Evolutionary conservation across 169 alveolate species (phyloP), one percentile per base, ranked within the genome.

Genomic region (Hammondia hammondi): DNA sequence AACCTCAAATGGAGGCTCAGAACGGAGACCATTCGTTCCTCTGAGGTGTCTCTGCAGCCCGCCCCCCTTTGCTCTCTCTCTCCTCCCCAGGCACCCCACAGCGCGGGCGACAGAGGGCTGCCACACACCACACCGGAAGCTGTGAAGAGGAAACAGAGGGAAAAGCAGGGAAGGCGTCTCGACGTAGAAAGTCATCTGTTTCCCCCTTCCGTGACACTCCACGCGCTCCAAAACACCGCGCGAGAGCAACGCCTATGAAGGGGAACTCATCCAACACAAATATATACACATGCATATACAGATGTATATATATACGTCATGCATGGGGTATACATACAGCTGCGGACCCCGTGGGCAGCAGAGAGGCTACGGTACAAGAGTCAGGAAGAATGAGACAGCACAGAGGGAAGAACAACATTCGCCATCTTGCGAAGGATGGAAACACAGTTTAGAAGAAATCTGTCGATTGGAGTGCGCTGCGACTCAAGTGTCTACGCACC

Each of bases 401-500:
- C 43, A 39, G 43, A 39, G 43, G 43, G 43, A 2, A 39, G 43
- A 39, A 39, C 43, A 39, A 39, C 3, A 39, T 2, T 39, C 43
- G 43, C 43, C 43, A 2, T 39, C 43, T 39, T 39, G 43, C 0
- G 32, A 21, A 27, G 6, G 35, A 21, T 4, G 77, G n/a, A 67
- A 67, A 67, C 77, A 17, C 35, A 39, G 43, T 39, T 27, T 6
- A 67, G 32, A 21, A 67, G 77, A 0, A 10, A n/a, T 10, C 81
- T 71, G 81, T 39, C 2, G 2, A 39, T 0, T 39, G 43, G 43
- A 39, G 43, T 1, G 43, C 43, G 2, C 43, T 39, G 43, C 43
- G 43, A 39, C 82, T 9, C 82, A 14, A 35, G 85, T 27, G 48
- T 37, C 52, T 32, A 1, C 90, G 32, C 90, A 98, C 99, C 99